Evolutionary conservation across 495 filamentous ascomycete species (phyloP), one percentile per base, ranked within the genome.

Genomic region (Penicillium psychrofluorescens): DNA sequence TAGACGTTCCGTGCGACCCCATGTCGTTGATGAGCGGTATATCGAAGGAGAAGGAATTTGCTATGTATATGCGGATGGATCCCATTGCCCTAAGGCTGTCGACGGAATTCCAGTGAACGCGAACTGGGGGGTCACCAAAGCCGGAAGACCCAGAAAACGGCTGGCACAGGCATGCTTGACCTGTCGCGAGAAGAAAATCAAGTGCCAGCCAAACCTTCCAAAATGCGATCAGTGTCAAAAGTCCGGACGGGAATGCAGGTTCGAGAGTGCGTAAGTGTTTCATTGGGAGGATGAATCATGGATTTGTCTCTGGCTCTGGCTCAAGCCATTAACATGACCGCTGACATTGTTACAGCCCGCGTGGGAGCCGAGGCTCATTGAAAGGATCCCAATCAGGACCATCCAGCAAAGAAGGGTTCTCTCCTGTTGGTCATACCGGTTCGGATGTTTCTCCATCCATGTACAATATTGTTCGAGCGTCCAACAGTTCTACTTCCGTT

Each of bases 101-200:
- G 86, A 92, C 52, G 90, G 89, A 6, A 81, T 92, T 49, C 75
- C 75, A 1, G 89, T 95, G 35, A 95, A 95, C 62, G 86, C 88
- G 1, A 83, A 87, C 48, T 95, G 90, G 90, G 89, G 90, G 1
- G 78, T 94, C 16, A 95, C 90, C 15, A 95, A 95, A 59, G 90
- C 89, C 3, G 88, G 88, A 8, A 95, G 91, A 61, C 88, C 90
- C 29, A 77, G 90, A 49, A 95, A 95, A 62, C 75, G 90, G 36
- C 71, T 95, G 11, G 88, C 88, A 29, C 88, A 92, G 50, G 90
- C 90, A 11, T 95, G 90, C 55, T 72, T 91, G 40, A 90, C 86
- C 8, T 95, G 90, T 60, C 79, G 90, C 28, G 88, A 95, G 64
- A 95, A 95, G 79, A 95, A 95, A 72, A 92, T 95, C 68, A 95